A percentile compares a stretch with the other conserved stretches of the same genome.
Conservation (phyloP, 495 filamentous ascomycete genomes). For the Lindgomyces ingoldianus region DNA sequence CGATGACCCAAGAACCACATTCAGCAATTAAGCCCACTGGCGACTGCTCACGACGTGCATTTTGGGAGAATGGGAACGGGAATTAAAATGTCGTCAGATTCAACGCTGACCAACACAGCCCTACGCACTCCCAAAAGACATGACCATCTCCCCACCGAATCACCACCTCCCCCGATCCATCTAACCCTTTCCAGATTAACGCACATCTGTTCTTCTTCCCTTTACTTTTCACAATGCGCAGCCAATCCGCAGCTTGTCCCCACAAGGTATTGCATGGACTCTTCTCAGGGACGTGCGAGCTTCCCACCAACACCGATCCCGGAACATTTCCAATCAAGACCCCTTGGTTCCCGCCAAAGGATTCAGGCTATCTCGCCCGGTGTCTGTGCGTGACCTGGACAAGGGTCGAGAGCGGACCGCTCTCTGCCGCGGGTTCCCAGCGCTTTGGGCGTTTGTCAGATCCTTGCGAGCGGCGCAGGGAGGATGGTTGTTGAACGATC, state of each 20-base stretch:
- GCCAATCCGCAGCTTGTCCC: too few species aligned
- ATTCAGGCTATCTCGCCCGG: not conserved
- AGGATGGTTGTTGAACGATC: too few species aligned
- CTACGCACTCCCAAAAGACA: not conserved
- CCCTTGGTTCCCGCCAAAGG: not conserved
- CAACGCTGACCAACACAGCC: not conserved
- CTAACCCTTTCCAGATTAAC: not conserved
- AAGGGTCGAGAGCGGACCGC: not conserved
- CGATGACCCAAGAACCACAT: not conserved
- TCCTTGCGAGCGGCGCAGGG: not conserved
- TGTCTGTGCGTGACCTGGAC: not conserved
- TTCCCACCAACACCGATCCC: not conserved
- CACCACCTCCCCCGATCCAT: not conserved
- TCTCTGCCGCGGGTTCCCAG: not conserved
- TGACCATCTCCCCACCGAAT: not conserved
- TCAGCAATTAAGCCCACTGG: not conserved
- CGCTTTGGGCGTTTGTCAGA: constrained; percentile 4
- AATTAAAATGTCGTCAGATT: too few species aligned
- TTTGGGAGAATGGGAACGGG: too few species aligned
- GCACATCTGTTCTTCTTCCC: too few species aligned
- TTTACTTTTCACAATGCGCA: too few species aligned
- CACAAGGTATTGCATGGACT: too few species aligned
- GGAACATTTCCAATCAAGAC: not conserved
- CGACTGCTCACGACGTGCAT: too few species aligned
- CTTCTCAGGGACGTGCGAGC: too few species aligned